phyloP scores from a whole-genome alignment of 805 yeast genomes.

The Metschnikowia arizonensis region DNA sequence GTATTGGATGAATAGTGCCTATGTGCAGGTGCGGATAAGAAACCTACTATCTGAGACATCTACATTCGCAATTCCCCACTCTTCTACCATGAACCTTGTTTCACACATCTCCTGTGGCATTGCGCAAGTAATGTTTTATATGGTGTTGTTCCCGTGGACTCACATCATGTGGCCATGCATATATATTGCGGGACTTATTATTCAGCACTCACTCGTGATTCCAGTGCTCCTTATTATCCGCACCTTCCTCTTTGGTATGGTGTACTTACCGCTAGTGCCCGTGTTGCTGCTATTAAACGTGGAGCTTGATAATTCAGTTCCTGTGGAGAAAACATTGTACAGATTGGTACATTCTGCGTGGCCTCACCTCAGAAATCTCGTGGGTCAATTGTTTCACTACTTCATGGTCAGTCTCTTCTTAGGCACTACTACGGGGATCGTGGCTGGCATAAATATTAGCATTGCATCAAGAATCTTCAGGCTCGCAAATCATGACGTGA shows the following conservation, averaged over 20 bases:
- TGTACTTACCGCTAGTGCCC: conserved; percentile 18
- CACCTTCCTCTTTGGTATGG: conserved; percentile 15
- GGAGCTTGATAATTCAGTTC: conserved; percentile 12
- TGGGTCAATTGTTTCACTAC: conserved; percentile 14
- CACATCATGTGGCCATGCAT: conserved; percentile 11
- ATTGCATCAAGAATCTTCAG: conserved; percentile 8
- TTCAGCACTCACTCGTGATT: conserved; percentile 13
- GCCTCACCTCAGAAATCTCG: conserved; percentile 15
- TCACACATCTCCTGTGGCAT: background rate
- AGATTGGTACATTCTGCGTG: conserved; percentile 7
- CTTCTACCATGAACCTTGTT: background rate
- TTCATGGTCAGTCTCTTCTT: conserved; percentile 16
- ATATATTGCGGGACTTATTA: conserved; percentile 6
- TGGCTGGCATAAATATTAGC: conserved; percentile 17
- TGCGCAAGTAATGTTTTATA: background rate
- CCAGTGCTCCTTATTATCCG: conserved; percentile 16
- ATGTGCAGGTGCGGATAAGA: background rate
- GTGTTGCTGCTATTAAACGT: conserved; percentile 11
- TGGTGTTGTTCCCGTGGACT: conserved; percentile 14
- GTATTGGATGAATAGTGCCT: too few species aligned
- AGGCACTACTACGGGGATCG: conserved; percentile 15
- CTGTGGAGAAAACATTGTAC: conserved; percentile 17
- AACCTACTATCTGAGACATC: background rate
- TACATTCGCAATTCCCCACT: background rate
- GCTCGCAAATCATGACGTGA: conserved; percentile 1